Evolutionary conservation across 1,139 yeast genomes (phyloP).

Genomic region (Suhomyces kunorum): DNA sequence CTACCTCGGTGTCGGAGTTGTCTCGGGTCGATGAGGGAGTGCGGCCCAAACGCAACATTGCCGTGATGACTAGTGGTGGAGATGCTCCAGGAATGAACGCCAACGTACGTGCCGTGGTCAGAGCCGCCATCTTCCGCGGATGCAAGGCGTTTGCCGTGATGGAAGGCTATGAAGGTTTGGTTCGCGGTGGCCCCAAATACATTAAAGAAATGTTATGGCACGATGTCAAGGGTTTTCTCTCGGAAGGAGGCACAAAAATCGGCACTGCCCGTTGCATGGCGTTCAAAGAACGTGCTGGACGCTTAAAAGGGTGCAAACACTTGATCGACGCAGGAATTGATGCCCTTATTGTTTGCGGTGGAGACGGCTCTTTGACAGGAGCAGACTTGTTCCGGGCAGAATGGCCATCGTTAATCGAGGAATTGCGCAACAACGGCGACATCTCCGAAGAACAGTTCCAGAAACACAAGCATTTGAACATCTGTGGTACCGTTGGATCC

Average conservation of each 20-base stretch:
- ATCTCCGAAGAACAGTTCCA: constrained; percentile 58
- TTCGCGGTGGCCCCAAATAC: constrained; percentile 70
- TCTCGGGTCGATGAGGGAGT: constrained; percentile 16
- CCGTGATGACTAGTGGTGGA: constrained; percentile 98
- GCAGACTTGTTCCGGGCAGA: constrained; percentile 92
- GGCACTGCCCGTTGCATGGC: constrained; percentile 94
- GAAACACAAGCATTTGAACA: constrained; percentile 72
- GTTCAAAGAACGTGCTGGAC: constrained; percentile 81
- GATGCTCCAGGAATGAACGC: constrained; percentile 99
- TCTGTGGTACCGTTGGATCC: constrained; percentile 94
- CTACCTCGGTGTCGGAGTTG: constrained; percentile 19
- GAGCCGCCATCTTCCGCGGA: constrained; percentile 85
- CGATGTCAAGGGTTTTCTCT: constrained; percentile 89
- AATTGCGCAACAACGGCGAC: constrained; percentile 55
- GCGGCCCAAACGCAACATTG: constrained; percentile 55
- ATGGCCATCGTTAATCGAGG: constrained; percentile 85
- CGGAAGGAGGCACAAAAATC: constrained; percentile 91
- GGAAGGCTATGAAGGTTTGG: constrained; percentile 95
- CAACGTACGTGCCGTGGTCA: constrained; percentile 88
- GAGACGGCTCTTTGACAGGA: constrained; percentile 97
- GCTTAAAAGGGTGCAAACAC: constrained; percentile 79
- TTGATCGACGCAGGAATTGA: constrained; percentile 88
- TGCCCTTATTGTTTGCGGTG: constrained; percentile 97
- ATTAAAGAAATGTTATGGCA: constrained; percentile 84
- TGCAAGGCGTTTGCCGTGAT: constrained; percentile 92